Evolutionary conservation across 441 rosid species (phyloP).

Genomic region (Euphorbia celastroides): DNA sequence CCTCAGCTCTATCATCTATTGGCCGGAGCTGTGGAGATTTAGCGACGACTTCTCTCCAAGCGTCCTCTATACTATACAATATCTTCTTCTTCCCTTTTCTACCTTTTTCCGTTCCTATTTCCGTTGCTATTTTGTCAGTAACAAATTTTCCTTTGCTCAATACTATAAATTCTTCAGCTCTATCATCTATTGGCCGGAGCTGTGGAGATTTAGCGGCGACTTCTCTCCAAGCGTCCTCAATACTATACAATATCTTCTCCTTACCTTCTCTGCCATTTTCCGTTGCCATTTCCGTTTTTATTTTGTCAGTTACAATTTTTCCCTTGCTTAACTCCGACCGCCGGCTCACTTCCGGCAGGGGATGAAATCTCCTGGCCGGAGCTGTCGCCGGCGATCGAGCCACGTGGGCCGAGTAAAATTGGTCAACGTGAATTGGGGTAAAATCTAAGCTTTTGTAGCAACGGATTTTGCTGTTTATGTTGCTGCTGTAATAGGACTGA

Average conservation of each 20-base stretch:
- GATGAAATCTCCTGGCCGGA: constrained; percentile 11
- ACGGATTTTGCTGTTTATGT: constrained; percentile 13
- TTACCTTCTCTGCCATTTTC: constrained; percentile 13
- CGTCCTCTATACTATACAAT: constrained; percentile 49
- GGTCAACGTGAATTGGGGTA: constrained; percentile 39
- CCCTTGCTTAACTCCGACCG: constrained; percentile 10
- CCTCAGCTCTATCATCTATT: constrained; percentile 70
- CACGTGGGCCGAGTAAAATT: constrained; percentile 28
- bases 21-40: constrained; percentile 61
- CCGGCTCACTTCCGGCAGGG: constrained; percentile 28
- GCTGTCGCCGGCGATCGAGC: background rate
- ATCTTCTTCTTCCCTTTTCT: constrained; percentile 20
- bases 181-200: constrained; percentile 60
- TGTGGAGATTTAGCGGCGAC: constrained; percentile 69
- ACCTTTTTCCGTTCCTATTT: constrained; percentile 8
- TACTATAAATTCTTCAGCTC: constrained; percentile 73
- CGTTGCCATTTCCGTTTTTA: constrained; percentile 5
- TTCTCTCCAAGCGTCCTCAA: constrained; percentile 77
- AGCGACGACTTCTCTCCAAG: constrained; percentile 69
- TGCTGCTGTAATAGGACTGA: constrained; percentile 18
- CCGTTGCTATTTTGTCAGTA: constrained; percentile 9
- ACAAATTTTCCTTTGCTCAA: too few species aligned
- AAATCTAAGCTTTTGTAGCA: constrained; percentile 20
- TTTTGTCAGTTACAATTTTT: background rate
- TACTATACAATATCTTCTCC: constrained; percentile 26